Evolutionary conservation across 352 stramenopile species (phyloP).

Genomic region (Globisporangium viniferum): DNA sequence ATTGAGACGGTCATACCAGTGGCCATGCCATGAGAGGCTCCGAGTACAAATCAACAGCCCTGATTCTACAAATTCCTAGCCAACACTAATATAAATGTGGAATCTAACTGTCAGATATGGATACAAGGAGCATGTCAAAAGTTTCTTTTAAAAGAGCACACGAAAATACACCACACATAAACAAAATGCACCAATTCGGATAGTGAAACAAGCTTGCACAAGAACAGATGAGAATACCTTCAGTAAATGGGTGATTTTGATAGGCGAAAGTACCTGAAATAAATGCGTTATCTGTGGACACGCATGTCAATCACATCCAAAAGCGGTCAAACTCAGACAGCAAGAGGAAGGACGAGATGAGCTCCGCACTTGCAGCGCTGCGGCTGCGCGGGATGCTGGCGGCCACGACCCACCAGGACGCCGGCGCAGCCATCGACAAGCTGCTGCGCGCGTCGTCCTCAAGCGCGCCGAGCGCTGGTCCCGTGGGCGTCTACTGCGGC

Average conservation of each 20-base stretch:
- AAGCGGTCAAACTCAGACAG: neutral
- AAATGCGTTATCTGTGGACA: too few species aligned
- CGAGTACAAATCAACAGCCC: too few species aligned
- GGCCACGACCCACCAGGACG: slow-evolving; percentile 65
- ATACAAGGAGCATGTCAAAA: neutral
- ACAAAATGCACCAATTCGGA: too few species aligned
- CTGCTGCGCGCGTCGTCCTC: slow-evolving; percentile 22
- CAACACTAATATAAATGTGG: neutral
- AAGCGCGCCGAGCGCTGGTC: slow-evolving; percentile 1
- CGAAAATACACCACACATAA: too few species aligned
- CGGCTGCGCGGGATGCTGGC: slow-evolving; percentile 70
- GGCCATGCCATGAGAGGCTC: too few species aligned
- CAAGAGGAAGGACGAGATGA: slow-evolving; percentile 42
- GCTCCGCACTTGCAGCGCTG: slow-evolving; percentile 55
- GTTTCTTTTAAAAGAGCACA: too few species aligned
- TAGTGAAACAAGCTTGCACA: too few species aligned
- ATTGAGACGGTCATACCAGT: too few species aligned
- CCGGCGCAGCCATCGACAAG: slow-evolving; percentile 48
- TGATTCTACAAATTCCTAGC: too few species aligned
- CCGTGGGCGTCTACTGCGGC: slow-evolving; percentile 79
- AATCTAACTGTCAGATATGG: neutral
- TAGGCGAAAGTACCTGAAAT: too few species aligned
- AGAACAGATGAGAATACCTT: too few species aligned
- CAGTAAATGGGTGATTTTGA: too few species aligned
- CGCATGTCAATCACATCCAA: neutral